Base-by-base conservation (phyloP, 441 rosid genomes). In the Syzygium syzygioides region DNA sequence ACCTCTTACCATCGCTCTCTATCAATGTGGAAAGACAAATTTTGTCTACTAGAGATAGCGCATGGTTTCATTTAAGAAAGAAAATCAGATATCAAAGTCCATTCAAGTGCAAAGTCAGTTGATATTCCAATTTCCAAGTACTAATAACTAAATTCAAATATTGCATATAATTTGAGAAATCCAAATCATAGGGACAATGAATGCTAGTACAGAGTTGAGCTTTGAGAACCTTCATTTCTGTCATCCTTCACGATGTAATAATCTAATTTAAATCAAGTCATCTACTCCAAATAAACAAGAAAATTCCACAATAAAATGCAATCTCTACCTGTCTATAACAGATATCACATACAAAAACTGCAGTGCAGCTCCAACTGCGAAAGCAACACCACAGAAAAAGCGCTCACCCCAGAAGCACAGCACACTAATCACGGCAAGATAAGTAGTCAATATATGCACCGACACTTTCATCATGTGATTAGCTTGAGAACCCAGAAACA, bases 331-430 rank as follows among this genome's bases (percentile, higher is more conserved):
- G 95, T 97, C 99, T 87, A 96, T 94, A 89, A 96, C 98, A 34
- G 98, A 96, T 64, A 98, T 92, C 89, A 96, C 98, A 91, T 98
- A 98, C 93, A 98, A 91, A 93, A 98, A 96, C 95, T 98, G 99
- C 90, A 98, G 87, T 8, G 95, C 93, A 64, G 97, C 97, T 88
- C 96, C 98, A 55, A 93, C 88, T 6, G 96, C 97, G 90, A 98
- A 96, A 10, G 97, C 94, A 34, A 95, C 97, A 6, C 98, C 99
- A 96, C 98, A 96, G 88, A 98, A 96, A 91, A 94, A 90, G 91
- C 93, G 97, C 90, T 94, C 92, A 15, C 93, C 93, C 99, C 99
- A 98, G 94, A 98, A 98, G 91, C 98, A 98, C 54, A 98, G 88
- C 25, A 95, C 98, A 89, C 99, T 95, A 90, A 96, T 91, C 87